Base-by-base conservation (phyloP, 441 rosid genomes). In the Gossypium gossypioides region DNA sequence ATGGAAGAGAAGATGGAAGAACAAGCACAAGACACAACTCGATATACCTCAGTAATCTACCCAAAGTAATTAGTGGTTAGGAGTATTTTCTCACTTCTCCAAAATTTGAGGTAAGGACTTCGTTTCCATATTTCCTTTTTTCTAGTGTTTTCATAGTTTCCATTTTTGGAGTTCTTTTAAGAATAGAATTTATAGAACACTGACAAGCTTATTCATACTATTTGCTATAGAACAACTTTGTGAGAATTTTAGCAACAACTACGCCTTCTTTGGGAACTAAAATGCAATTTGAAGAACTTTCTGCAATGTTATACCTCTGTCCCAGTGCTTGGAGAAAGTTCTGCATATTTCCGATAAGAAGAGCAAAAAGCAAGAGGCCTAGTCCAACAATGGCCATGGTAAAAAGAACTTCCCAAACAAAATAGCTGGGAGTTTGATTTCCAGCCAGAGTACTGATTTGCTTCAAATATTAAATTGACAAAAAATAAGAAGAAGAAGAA, bases 371-470 rank as follows among this genome's bases (percentile, higher is more conserved):
- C 85, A 94, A 78, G 62, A 94, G 95, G 21, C 97, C 98, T 18
- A 93, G 66, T 77, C 93, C 96, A 22, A 90, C 78, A 37, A 94
- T 88, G 56, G 76, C 86, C 97, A 91, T 94, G 25, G 97, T 91
- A 69, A 91, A 94, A 64, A 90, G 85, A 75, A 91, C 90, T 87
- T 93, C 98, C 81, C 89, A 75, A 0, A 84, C 48, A 76, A 86
- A 90, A 80, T 93, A 93, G 84, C 95, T 89, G n/a, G 98, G 98
- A 37, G 0, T n/a, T 75, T 62, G 93, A 77, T 90, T 94, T 77
- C 98, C 98, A 62, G 92, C 96, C 48, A 93, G 88, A 29, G 97
- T 90, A 77, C 98, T 90, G 76, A 94, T 91, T 94, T 94, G 98
- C 98, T 93, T 79, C 79, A 78, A n/a, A 79, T 24, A 76, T 68